Evolutionary conservation across 805 yeast species (phyloP).

Genomic region (Jamesozyma spencerorum): DNA sequence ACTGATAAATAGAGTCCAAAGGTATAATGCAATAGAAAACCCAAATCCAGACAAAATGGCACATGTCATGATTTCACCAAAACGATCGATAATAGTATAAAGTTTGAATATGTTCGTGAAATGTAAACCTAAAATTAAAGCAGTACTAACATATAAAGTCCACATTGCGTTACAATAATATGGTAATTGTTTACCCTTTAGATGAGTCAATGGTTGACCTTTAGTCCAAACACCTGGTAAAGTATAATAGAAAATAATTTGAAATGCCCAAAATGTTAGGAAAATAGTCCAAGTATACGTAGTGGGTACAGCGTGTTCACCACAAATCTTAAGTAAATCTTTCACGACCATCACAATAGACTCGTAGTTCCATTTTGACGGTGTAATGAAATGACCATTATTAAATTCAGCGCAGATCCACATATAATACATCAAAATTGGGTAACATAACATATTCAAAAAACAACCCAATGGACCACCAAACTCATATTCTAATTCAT

Average conservation of each 20-base stretch:
- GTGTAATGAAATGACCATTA: slow-evolving; percentile 68
- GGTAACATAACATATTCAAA: slow-evolving; percentile 90
- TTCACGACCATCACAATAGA: slow-evolving; percentile 30
- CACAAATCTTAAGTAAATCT: slow-evolving; percentile 35
- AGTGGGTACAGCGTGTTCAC: slow-evolving; percentile 49
- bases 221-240: slow-evolving; percentile 92
- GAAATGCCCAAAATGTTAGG: slow-evolving; percentile 56
- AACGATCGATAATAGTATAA: slow-evolving; percentile 65
- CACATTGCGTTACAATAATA: slow-evolving; percentile 90
- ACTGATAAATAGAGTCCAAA: slow-evolving; percentile 55
- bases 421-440: slow-evolving; percentile 90
- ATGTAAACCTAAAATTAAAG: not conserved
- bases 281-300: slow-evolving; percentile 59
- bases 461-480: slow-evolving; percentile 88
- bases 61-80: slow-evolving; percentile 88
- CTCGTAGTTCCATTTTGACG: slow-evolving; percentile 45
- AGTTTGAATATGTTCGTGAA: slow-evolving; percentile 44
- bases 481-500: slow-evolving; percentile 72
- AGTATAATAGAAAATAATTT: slow-evolving; percentile 65
- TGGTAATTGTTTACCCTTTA: slow-evolving; percentile 71
- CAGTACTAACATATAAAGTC: slow-evolving; percentile 43
- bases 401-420: slow-evolving; percentile 84
- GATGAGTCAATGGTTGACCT: slow-evolving; percentile 85
- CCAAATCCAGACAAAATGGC: slow-evolving; percentile 73
- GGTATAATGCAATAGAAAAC: slow-evolving; percentile 60